Evolutionary conservation across 1,139 yeast species (phyloP), one percentile per base, ranked within the genome.

Genomic region (Debaryomycetaceae sp.): DNA sequence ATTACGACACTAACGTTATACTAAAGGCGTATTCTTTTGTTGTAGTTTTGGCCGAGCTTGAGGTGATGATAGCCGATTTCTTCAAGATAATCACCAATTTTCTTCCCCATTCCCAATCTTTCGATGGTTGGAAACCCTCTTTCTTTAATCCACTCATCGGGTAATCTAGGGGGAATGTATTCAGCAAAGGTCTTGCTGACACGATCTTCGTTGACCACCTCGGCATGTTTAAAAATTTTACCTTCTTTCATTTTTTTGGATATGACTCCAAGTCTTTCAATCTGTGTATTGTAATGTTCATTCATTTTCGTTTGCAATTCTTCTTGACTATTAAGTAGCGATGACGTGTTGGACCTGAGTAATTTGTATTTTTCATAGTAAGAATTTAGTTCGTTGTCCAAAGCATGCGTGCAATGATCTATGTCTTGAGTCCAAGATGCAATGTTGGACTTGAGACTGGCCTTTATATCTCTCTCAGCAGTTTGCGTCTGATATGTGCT

Each of bases 161-260:
- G 11, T 6, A 36, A 27, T 17, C 45, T 37, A 7, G 43, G 43
- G 6, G 13, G 6, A 8, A 43, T 24, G 36, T 51, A 49, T 5
- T 42, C 41, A 5, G 36, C 36, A 34, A 40, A 46, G 1, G 37
- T 39, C 43, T 49, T 45, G 24, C 34, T 43, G 36, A 36, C 37
- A 38, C 38, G 40, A 9, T 38, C 39, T 11, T 33, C 36, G 46
- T 57, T 58, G 13, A 68, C 66, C 6, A 73, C 48, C 41, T 72
- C 76, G 2, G 71, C 59, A 49, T 74, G 78, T 45, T 63, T 61
- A 43, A 62, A 59, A 0, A 71, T 61, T 1, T 51, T 41, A 6
- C 62, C 54, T 3, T 49, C 37, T 6, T 57, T 46, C 33, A 72
- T 44, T 3, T 41, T 13, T 5, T 40, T 34, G 3, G 58, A 37